Evolutionary conservation across 2,329 filamentous ascomycete genomes (phyloP).

Genomic region (Fusarium xyrophilum): DNA sequence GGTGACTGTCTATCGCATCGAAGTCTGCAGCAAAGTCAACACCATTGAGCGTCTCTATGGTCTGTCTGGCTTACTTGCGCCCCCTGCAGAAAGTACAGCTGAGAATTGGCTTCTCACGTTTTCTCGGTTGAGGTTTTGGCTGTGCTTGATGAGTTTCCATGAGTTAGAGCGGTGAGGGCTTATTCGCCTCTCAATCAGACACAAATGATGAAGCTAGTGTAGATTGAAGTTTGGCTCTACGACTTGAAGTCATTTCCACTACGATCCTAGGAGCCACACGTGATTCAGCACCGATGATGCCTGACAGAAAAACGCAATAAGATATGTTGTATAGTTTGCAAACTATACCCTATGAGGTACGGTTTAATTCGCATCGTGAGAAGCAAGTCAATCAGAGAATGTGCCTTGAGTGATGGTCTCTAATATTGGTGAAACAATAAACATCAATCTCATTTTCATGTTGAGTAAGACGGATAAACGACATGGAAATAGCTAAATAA

Average conservation of each 20-base stretch:
- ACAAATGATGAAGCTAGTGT: background rate
- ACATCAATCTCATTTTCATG: background rate
- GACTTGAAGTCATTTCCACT: slow-evolving; percentile 1
- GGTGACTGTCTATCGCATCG: slow-evolving; percentile 19
- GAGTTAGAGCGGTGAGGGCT: background rate
- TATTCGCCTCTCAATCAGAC: background rate
- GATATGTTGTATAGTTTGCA: background rate
- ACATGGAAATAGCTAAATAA: background rate
- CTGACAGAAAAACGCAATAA: background rate
- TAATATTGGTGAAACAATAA: background rate
- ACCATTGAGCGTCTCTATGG: background rate
- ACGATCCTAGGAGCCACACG: background rate
- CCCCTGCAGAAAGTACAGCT: slow-evolving; percentile 9
- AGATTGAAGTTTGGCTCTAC: background rate
- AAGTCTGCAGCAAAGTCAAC: slow-evolving; percentile 6
- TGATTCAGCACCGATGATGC: background rate
- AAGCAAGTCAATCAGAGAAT: background rate
- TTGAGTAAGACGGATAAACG: background rate
- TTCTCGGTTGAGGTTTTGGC: background rate
- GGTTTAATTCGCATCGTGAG: background rate
- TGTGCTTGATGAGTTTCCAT: background rate
- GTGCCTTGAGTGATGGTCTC: background rate
- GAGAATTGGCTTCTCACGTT: slow-evolving; percentile 2
- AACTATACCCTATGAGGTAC: background rate
- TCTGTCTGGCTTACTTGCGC: background rate